Conservation (phyloP, 108 stramenopile genomes). For the Mediolabrus comicus region DNA sequence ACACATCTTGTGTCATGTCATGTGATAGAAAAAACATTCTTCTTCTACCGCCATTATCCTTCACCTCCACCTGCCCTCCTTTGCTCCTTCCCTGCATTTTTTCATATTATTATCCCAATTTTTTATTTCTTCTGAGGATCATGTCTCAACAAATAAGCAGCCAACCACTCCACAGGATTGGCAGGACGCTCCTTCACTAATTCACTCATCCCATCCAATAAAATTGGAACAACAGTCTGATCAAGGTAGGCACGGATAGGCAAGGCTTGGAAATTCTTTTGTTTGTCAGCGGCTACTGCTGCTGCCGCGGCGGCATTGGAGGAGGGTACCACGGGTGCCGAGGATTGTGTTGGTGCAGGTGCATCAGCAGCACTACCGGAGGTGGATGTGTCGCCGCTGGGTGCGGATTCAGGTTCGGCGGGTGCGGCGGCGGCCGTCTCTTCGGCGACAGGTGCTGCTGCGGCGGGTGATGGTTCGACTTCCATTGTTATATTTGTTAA, state of each 20-base stretch:
- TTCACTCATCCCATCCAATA: constrained; percentile 98
- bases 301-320: constrained; percentile 1
- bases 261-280: constrained; percentile 69
- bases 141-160: constrained; percentile 91
- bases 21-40: neutral
- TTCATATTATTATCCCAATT: neutral
- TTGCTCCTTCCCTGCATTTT: neutral
- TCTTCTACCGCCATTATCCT: neutral
- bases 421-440: no score
- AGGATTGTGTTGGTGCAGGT: neutral
- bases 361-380: neutral
- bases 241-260: constrained; percentile 99
- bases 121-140: constrained; percentile 86
- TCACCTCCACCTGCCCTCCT: neutral
- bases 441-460: no score
- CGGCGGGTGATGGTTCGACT: constrained; percentile 1
- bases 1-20: neutral
- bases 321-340: neutral
- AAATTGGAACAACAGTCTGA: constrained; percentile 98
- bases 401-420: neutral
- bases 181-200: constrained; percentile 97
- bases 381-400: neutral
- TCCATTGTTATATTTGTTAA: neutral
- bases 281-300: neutral
- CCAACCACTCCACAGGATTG: constrained; percentile 98